A percentile compares a stretch with the other conserved stretches of the same genome.
phyloP scores from a whole-genome alignment of 176 grass and related monocot species.

The Luzula sylvatica region DNA sequence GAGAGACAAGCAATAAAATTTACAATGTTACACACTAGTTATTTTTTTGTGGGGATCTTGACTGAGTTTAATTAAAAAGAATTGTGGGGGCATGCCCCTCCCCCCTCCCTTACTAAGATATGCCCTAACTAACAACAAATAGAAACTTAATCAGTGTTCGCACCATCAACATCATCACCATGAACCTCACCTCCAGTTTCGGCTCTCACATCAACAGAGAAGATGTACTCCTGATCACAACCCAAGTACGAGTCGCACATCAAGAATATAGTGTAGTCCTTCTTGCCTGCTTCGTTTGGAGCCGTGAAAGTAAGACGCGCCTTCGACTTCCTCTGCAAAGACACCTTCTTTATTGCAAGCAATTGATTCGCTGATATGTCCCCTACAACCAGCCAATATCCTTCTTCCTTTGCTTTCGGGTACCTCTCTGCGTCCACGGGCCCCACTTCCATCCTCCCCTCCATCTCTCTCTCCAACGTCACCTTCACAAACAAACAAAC shows the following conservation, averaged over 20 bases:
- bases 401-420: conserved; percentile 77
- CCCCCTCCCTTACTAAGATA: too few relatives aligned
- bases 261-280: conserved; percentile 61
- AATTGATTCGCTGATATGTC: conserved; percentile 44
- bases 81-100: too few relatives aligned
- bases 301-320: conserved; percentile 58
- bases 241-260: conserved; percentile 75
- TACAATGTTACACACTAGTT: too few relatives aligned
- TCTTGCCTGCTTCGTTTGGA: conserved; percentile 35
- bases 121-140: too few relatives aligned
- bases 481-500: conserved; percentile 13
- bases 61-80: too few relatives aligned
- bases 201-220: conserved; percentile 47
- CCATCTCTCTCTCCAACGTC: conserved; percentile 53
- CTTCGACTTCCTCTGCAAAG: conserved; percentile 48
- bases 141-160: too few relatives aligned
- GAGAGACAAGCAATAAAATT: too few relatives aligned
- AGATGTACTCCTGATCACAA: conserved; percentile 73
- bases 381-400: conserved; percentile 41
- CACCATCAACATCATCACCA: too few relatives aligned
- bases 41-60: too few relatives aligned
- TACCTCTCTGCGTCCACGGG: conserved; percentile 59
- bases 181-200: too few relatives aligned
- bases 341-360: conserved; percentile 58
- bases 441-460: conserved; percentile 36